Evolutionary conservation across 1,284 basidiomycete genomes (phyloP).

Genomic region (Ganoderma boninense): DNA sequence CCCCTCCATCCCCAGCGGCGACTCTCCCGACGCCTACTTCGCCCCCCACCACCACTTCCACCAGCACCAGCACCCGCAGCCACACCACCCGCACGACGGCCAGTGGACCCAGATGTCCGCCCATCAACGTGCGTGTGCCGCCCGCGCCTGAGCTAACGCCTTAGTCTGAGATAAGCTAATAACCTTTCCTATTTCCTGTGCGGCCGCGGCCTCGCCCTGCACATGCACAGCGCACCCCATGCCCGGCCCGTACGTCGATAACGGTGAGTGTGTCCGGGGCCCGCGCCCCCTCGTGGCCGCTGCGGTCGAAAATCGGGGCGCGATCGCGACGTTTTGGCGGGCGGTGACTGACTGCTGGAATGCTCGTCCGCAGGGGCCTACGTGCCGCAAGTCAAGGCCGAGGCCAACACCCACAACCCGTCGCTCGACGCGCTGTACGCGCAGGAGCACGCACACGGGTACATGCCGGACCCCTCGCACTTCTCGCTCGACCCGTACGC

Average conservation of each 20-base stretch:
- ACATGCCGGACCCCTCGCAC: slow-evolving; percentile 27
- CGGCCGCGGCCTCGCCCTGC: not conserved
- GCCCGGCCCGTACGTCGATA: slow-evolving; percentile 26
- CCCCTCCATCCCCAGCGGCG: slow-evolving; percentile 23
- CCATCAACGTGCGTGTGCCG: slow-evolving; percentile 22
- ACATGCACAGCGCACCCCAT: slow-evolving; percentile 22
- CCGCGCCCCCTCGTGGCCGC: not conserved
- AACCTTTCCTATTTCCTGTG: not conserved
- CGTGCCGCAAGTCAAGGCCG: slow-evolving; percentile 27
- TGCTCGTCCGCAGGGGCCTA: slow-evolving; percentile 18
- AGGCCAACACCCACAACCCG: slow-evolving; percentile 19
- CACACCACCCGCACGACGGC: slow-evolving; percentile 15
- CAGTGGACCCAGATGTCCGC: slow-evolving; percentile 23
- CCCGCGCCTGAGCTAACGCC: not conserved
- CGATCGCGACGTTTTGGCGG: not conserved
- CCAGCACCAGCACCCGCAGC: slow-evolving; percentile 7
- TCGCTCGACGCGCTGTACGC: slow-evolving; percentile 23
- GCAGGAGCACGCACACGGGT: slow-evolving; percentile 16
- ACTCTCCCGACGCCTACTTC: slow-evolving; percentile 31
- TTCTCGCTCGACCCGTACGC: slow-evolving; percentile 25
- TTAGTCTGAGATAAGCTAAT: slow-evolving; percentile 15
- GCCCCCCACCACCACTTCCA: slow-evolving; percentile 13
- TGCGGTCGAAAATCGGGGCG: not conserved
- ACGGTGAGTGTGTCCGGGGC: slow-evolving; percentile 25
- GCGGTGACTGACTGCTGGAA: not conserved